Conservation (phyloP, 192 early-diverging fungal species). For the Backusella liffmaniae region DNA sequence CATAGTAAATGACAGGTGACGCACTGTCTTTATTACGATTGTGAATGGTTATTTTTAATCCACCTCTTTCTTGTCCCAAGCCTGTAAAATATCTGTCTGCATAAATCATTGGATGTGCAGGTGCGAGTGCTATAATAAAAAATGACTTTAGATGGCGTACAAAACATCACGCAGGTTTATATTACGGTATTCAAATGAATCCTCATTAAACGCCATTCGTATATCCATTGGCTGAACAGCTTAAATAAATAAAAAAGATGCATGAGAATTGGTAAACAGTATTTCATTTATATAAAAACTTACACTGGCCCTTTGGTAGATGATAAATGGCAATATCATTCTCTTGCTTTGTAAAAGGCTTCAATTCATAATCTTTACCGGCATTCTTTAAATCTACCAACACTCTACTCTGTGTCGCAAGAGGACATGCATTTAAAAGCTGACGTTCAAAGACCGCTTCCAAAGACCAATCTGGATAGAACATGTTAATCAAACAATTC, state of each 20-base stretch:
- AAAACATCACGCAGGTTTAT: background rate
- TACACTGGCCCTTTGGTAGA: conserved; percentile 30
- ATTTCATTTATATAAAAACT: background rate
- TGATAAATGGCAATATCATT: conserved; percentile 46
- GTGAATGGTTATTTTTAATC: conserved; percentile 69
- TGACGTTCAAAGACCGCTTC: conserved; percentile 46
- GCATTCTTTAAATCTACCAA: conserved; percentile 37
- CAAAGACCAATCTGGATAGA: conserved; percentile 44
- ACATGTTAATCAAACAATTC: no score
- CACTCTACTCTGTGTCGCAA: conserved; percentile 46
- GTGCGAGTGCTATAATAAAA: conserved; percentile 25
- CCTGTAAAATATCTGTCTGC: conserved; percentile 70
- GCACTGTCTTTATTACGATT: conserved; percentile 55
- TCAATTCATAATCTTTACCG: conserved; percentile 26
- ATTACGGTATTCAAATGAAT: conserved; percentile 48
- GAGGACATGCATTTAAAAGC: conserved; percentile 46
- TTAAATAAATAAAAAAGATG: background rate
- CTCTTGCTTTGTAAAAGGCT: conserved; percentile 18
- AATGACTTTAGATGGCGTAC: background rate
- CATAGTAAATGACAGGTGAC: conserved; percentile 61
- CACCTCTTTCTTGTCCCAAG: conserved; percentile 84
- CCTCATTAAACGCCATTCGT: conserved; percentile 50
- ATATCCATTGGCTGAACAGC: conserved; percentile 34
- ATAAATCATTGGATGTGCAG: conserved; percentile 43
- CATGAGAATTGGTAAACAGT: background rate